A percentile compares a stretch with the other conserved stretches of the same genome.
Evolutionary conservation across 805 yeast genomes (phyloP).

Genomic region (Starmerella floris): DNA sequence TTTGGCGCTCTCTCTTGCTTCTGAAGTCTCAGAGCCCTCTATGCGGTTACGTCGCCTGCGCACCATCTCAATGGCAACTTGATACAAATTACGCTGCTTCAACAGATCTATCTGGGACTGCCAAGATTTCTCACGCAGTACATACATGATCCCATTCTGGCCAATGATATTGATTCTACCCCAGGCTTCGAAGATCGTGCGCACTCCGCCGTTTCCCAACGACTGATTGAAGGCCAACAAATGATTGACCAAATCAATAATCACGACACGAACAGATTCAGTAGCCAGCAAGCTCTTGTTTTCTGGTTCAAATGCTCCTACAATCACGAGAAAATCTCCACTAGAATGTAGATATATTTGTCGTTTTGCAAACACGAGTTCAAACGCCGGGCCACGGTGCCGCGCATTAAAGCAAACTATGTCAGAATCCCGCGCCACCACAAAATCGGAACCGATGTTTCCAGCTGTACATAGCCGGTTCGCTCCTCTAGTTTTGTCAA

Average conservation of each 20-base stretch:
- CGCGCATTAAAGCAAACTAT: constrained; percentile 42
- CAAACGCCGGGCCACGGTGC: constrained; percentile 34
- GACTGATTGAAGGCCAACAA: constrained; percentile 56
- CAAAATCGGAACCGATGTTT: constrained; percentile 34
- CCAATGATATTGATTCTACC: constrained; percentile 48
- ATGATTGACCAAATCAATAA: constrained; percentile 59
- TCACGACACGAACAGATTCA: constrained; percentile 42
- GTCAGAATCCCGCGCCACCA: constrained; percentile 54
- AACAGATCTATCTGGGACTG: constrained; percentile 57
- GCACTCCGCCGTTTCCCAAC: constrained; percentile 45
- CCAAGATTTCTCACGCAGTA: constrained; percentile 50
- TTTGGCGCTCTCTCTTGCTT: not conserved
- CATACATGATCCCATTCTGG: constrained; percentile 62
- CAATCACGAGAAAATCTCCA: constrained; percentile 40
- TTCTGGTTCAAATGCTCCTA: constrained; percentile 8
- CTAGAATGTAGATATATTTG: constrained; percentile 35
- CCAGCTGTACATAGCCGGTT: constrained; percentile 33
- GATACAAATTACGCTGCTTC: constrained; percentile 54
- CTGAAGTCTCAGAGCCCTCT: not conserved
- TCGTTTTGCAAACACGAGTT: constrained; percentile 45
- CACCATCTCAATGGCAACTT: constrained; percentile 62
- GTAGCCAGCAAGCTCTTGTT: constrained; percentile 13
- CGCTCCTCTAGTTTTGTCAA: constrained; percentile 38
- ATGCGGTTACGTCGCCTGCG: not conserved
- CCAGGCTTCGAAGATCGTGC: constrained; percentile 45